Evolutionary conservation across 345 rosid genomes (phyloP).

Genomic region (Isatis tinctoria): DNA sequence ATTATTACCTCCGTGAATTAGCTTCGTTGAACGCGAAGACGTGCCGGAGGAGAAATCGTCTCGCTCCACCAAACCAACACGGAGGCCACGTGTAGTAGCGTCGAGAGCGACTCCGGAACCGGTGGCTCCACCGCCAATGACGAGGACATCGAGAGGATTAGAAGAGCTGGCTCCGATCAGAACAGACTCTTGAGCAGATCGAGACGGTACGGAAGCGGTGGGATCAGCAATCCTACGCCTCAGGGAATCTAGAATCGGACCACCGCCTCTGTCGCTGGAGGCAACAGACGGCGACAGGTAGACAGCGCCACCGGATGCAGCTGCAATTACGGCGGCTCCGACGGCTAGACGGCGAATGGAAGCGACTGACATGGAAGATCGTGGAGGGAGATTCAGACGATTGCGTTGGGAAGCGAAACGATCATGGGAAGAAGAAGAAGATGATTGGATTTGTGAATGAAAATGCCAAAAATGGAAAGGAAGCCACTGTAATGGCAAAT

Average conservation of each 20-base stretch:
- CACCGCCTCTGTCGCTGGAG: slow-evolving; percentile 51
- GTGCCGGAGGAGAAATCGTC: slow-evolving; percentile 97
- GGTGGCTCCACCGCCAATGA: slow-evolving; percentile 96
- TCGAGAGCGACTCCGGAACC: slow-evolving; percentile 98
- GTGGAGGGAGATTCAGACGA: background rate
- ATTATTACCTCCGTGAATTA: slow-evolving; percentile 81
- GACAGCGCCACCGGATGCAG: slow-evolving; percentile 41
- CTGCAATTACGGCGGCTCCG: slow-evolving; percentile 38
- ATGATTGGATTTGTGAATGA: background rate
- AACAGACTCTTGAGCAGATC: slow-evolving; percentile 63
- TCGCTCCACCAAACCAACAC: slow-evolving; percentile 89
- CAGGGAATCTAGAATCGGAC: slow-evolving; percentile 42
- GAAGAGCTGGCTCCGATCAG: slow-evolving; percentile 47
- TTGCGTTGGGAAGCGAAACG: slow-evolving; percentile 31
- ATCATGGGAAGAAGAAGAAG: slow-evolving; percentile 23
- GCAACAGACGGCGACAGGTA: slow-evolving; percentile 38
- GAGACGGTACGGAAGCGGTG: slow-evolving; percentile 54
- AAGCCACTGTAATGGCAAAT: background rate
- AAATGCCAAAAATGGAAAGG: background rate
- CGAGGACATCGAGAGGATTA: slow-evolving; percentile 80
- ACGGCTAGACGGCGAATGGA: slow-evolving; percentile 62
- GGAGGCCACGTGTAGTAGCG: slow-evolving; percentile 82
- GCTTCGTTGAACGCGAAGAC: slow-evolving; percentile 91
- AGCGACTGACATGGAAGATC: slow-evolving; percentile 47
- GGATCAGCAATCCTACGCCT: slow-evolving; percentile 52